These are phyloP conservation scores for Xylaria sp. DNA, from an alignment of 2,329 filamentous ascomycete species.

Conservation along the genomic window DNA sequence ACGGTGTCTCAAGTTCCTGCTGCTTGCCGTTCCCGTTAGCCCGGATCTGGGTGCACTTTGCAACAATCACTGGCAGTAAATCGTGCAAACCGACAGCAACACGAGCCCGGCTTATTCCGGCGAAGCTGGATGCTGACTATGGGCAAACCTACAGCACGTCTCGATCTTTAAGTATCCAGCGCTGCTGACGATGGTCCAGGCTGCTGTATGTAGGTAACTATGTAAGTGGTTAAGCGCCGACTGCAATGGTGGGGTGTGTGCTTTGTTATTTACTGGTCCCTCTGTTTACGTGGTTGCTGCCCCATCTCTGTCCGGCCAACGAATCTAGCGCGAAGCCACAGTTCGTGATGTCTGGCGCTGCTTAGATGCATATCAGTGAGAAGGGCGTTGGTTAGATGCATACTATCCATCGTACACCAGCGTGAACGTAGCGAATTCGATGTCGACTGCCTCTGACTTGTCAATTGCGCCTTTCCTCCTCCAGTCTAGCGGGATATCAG, in stretches of 20 bases:
- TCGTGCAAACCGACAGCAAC: background rate
- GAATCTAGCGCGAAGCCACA: background rate
- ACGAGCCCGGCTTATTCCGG: background rate
- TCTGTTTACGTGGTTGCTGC: background rate
- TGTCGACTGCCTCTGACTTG: background rate
- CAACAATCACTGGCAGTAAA: background rate
- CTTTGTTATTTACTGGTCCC: background rate
- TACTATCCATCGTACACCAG: too few species aligned
- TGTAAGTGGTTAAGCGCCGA: background rate
- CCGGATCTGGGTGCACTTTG: background rate
- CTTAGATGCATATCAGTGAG: too few species aligned
- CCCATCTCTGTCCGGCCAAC: background rate
- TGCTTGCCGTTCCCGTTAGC: background rate
- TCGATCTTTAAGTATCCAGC: background rate
- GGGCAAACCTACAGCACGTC: background rate
- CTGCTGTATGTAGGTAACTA: background rate
- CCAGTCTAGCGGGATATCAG: background rate
- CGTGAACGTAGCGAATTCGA: background rate
- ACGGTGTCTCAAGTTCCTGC: too few species aligned
- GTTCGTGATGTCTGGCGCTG: background rate
- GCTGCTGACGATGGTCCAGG: too few species aligned
- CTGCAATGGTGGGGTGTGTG: background rate
- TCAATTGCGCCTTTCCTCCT: background rate
- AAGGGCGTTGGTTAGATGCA: too few species aligned
- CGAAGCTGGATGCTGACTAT: background rate